Evolutionary conservation across 768 basidiomycete genomes (phyloP).

Genomic region (Sporobolomyces roseus): DNA sequence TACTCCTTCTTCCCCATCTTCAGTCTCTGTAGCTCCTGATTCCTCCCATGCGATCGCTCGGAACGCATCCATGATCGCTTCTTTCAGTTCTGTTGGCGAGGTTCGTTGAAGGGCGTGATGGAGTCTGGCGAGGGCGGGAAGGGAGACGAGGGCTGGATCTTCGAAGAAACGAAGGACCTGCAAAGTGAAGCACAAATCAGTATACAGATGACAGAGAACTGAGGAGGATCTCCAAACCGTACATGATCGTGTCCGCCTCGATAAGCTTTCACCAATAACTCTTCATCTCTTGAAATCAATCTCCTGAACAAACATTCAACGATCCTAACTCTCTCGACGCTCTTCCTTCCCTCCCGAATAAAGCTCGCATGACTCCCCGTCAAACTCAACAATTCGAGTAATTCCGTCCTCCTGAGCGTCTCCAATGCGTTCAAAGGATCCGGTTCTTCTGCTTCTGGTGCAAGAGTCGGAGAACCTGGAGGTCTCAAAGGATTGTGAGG

Average conservation of each 20-base stretch:
- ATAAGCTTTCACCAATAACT: conserved; percentile 39
- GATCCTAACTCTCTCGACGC: conserved; percentile 38
- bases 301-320: conserved; percentile 41
- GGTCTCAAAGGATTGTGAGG: conserved; percentile 35
- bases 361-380: conserved; percentile 40
- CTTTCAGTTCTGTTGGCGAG: conserved; percentile 24
- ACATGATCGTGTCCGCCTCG: conserved; percentile 40
- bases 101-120: conserved; percentile 32
- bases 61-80: conserved; percentile 41
- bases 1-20: conserved; percentile 39
- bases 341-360: conserved; percentile 36
- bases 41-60: conserved; percentile 42
- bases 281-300: conserved; percentile 34
- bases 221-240: background rate
- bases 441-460: conserved; percentile 31
- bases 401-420: conserved; percentile 31
- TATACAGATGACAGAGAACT: background rate
- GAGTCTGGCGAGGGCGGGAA: conserved; percentile 26
- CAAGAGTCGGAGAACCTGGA: conserved; percentile 36
- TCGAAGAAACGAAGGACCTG: conserved; percentile 43
- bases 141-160: conserved; percentile 32
- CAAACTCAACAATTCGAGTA: conserved; percentile 39
- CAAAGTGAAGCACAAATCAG: background rate
- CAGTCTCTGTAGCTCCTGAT: conserved; percentile 40
- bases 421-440: conserved; percentile 37